These are phyloP conservation scores for Yamagishiella unicocca DNA, from an alignment of 139 green algal species.

Conservation along the genomic window DNA sequence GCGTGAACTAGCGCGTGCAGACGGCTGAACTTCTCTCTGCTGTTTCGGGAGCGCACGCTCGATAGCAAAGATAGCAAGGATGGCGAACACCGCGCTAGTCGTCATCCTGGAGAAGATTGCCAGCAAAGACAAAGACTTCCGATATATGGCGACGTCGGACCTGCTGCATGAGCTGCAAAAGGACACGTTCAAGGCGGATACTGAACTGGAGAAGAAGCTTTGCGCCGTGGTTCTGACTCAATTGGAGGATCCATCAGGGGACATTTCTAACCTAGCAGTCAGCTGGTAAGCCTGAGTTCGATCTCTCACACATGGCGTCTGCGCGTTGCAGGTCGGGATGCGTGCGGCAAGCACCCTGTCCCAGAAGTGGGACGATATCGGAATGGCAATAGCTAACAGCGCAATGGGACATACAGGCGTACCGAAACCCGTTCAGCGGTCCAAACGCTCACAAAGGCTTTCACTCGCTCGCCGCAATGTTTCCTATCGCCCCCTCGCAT, in stretches of 20 bases:
- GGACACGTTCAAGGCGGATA: slow-evolving; percentile 79
- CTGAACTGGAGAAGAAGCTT: slow-evolving; percentile 79
- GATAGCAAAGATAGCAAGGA: slow-evolving; percentile 25
- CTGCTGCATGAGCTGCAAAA: slow-evolving; percentile 89
- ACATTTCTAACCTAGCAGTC: slow-evolving; percentile 92
- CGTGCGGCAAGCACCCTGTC: too few species aligned
- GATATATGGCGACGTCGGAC: slow-evolving; percentile 97
- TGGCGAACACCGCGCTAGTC: slow-evolving; percentile 53
- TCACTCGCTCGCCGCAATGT: background rate
- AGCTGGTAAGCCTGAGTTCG: slow-evolving; percentile 90
- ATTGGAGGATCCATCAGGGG: slow-evolving; percentile 89
- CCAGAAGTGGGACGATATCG: too few species aligned
- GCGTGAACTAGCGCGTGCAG: background rate
- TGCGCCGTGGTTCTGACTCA: slow-evolving; percentile 81
- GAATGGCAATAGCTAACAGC: too few species aligned
- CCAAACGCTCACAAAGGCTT: too few species aligned
- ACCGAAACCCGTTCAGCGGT: too few species aligned
- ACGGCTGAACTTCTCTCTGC: background rate
- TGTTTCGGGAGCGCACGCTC: background rate
- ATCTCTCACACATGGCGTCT: too few species aligned
- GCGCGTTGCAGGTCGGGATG: too few species aligned
- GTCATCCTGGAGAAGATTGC: slow-evolving; percentile 68
- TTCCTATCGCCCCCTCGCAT: background rate
- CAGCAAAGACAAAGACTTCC: slow-evolving; percentile 84
- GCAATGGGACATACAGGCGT: too few species aligned